phyloP scores from a whole-genome alignment of 2,329 filamentous ascomycete genomes.

The Aspergillus fumigatus region DNA sequence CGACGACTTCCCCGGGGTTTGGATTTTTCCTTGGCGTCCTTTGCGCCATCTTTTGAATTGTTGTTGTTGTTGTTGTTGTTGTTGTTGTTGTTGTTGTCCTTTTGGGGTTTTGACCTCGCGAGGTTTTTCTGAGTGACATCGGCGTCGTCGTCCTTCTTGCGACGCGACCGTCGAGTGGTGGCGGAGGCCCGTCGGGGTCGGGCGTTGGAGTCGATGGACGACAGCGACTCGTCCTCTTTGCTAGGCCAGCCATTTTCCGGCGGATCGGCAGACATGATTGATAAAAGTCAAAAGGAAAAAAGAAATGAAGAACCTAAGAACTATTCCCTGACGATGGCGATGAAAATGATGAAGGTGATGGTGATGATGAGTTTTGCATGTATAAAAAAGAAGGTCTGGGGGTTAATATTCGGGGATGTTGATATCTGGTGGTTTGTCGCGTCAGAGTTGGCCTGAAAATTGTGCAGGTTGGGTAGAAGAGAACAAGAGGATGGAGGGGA shows the following conservation, averaged over 20 bases:
- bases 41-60: conserved; percentile 17
- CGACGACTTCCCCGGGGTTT: conserved; percentile 30
- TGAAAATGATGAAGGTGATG: background rate
- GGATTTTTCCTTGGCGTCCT: conserved; percentile 14
- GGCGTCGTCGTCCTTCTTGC: conserved; percentile 38
- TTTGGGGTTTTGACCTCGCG: conserved; percentile 21
- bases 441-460: background rate
- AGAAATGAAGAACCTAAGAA: background rate
- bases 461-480: conserved; percentile 1
- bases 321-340: background rate
- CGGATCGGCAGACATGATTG: conserved; percentile 31
- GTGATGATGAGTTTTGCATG: background rate
- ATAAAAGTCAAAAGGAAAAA: no score
- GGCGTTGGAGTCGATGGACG: conserved; percentile 17
- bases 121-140: conserved; percentile 24
- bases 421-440: background rate
- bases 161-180: conserved; percentile 33
- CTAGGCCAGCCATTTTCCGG: conserved; percentile 18
- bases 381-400: background rate
- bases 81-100: conserved; percentile 21
- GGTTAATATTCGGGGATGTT: background rate
- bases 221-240: conserved; percentile 23
- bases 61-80: no score
- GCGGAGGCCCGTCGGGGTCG: conserved; percentile 30
- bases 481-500: background rate